Conservation (phyloP, 2,329 filamentous ascomycete species). For the Epicoccum nigrum region DNA sequence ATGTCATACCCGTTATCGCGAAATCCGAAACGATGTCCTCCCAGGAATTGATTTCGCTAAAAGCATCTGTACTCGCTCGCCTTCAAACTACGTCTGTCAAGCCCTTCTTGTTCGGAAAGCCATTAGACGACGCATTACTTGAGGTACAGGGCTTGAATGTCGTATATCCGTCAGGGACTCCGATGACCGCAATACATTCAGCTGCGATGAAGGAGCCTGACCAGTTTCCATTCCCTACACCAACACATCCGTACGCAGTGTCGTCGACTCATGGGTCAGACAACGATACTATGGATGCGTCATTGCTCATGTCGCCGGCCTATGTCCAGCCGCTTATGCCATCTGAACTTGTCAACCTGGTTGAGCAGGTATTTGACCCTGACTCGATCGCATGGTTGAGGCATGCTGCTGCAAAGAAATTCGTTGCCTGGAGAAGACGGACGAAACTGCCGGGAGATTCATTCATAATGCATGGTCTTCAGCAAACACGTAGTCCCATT, state of each 20-base stretch:
- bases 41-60: slow-evolving; percentile 64
- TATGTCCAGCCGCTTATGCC: slow-evolving; percentile 80
- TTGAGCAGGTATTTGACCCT: slow-evolving; percentile 76
- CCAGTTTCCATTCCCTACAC: slow-evolving; percentile 38
- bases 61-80: slow-evolving; percentile 63
- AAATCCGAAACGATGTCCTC: slow-evolving; percentile 72
- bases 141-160: slow-evolving; percentile 41
- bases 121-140: slow-evolving; percentile 44
- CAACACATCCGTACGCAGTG: slow-evolving; percentile 69
- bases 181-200: slow-evolving; percentile 4
- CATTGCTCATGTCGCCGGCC: slow-evolving; percentile 88
- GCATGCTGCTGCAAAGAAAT: slow-evolving; percentile 82
- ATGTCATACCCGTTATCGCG: slow-evolving; percentile 82
- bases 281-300: slow-evolving; percentile 87
- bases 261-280: slow-evolving; percentile 77
- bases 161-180: slow-evolving; percentile 9
- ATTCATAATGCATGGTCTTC: slow-evolving; percentile 33
- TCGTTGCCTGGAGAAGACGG: slow-evolving; percentile 70
- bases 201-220: slow-evolving; percentile 19
- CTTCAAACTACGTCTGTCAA: slow-evolving; percentile 64
- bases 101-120: slow-evolving; percentile 69
- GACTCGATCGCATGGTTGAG: slow-evolving; percentile 82
- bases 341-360: slow-evolving; percentile 74
- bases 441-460: slow-evolving; percentile 40
- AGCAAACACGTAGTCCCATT: slow-evolving; percentile 33